These are phyloP conservation scores for Diaporthe sp. DNA, from an alignment of 2,329 filamentous ascomycete species.

Conservation along the genomic window DNA sequence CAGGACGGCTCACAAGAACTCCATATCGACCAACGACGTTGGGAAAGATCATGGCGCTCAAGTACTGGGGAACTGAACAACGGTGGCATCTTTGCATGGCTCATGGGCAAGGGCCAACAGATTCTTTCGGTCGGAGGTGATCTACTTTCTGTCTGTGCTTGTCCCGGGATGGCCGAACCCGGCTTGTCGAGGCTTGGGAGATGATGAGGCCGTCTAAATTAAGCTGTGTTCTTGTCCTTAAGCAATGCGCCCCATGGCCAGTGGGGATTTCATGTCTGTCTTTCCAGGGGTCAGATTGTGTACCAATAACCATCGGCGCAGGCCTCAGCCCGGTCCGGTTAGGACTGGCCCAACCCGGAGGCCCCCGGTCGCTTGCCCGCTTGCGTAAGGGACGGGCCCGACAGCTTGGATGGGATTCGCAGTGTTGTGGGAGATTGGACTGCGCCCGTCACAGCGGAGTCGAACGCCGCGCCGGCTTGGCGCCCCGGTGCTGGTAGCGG, in stretches of 20 bases:
- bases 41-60: background rate
- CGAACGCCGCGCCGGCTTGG: slow-evolving; percentile 19
- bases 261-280: background rate
- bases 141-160: background rate
- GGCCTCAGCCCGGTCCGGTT: background rate
- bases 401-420: slow-evolving; percentile 33
- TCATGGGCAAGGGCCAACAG: background rate
- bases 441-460: slow-evolving; percentile 24
- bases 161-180: slow-evolving; percentile 4
- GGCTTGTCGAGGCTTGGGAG: background rate
- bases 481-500: slow-evolving; percentile 9
- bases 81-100: background rate
- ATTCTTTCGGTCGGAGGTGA: background rate
- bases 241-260: slow-evolving; percentile 11
- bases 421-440: slow-evolving; percentile 33
- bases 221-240: background rate
- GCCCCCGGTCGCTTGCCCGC: slow-evolving; percentile 3
- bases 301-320: slow-evolving; percentile 5
- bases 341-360: background rate
- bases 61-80: background rate
- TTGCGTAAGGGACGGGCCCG: slow-evolving; percentile 34
- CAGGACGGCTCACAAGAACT: background rate
- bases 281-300: background rate
- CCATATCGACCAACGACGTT: background rate
- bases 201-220: background rate